These are phyloP conservation scores for Rhytidiadelphus loreus DNA, from an alignment of 225 moss, liverwort and hornwort species.

Conservation along the genomic window DNA sequence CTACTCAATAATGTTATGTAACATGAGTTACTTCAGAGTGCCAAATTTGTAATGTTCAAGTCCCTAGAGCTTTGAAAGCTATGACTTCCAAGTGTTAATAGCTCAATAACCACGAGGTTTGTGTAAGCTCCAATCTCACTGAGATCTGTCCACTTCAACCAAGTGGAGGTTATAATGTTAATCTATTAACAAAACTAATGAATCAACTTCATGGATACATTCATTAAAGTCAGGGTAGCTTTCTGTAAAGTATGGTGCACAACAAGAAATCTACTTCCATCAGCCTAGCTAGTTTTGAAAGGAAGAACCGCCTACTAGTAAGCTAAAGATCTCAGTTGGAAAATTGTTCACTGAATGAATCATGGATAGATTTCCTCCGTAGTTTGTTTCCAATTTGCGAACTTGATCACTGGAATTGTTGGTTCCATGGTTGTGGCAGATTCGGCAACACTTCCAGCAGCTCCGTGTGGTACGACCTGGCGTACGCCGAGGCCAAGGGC, in stretches of 20 bases:
- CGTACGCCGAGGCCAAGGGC: constrained; percentile 37
- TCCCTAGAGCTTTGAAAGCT: not conserved
- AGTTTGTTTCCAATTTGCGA: not conserved
- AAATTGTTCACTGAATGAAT: too few relatives aligned
- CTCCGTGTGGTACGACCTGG: constrained; percentile 46
- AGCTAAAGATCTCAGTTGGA: not conserved
- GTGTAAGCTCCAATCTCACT: too few relatives aligned
- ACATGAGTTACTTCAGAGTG: not conserved
- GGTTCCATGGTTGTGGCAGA: not conserved
- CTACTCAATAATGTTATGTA: not conserved
- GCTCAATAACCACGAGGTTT: not conserved
- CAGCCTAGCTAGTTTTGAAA: not conserved
- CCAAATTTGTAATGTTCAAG: not conserved
- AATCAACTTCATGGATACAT: too few relatives aligned
- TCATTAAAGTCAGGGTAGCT: not conserved
- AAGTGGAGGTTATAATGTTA: not conserved
- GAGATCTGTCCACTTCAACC: not conserved
- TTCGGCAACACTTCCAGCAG: constrained; percentile 54
- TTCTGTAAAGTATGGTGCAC: not conserved
- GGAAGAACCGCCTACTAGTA: too few relatives aligned
- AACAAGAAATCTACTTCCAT: not conserved
- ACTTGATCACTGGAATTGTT: not conserved
- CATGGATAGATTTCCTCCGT: too few relatives aligned
- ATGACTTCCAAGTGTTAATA: not conserved
- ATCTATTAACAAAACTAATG: not conserved